These are phyloP conservation scores for Tricholoma flavovirens DNA, from an alignment of 768 basidiomycete genomes.

Conservation along the genomic window DNA sequence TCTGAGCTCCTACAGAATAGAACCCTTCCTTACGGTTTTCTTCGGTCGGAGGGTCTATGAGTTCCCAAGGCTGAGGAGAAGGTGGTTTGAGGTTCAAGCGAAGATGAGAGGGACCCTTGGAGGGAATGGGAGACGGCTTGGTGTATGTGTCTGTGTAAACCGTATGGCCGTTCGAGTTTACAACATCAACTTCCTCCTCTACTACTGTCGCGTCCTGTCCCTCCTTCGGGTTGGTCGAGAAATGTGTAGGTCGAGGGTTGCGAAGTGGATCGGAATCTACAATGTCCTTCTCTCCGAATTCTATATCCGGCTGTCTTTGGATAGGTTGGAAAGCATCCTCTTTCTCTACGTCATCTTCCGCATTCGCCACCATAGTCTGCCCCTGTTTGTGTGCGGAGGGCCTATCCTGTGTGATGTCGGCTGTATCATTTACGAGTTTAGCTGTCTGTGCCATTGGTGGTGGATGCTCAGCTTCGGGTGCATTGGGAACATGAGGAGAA, in stretches of 20 bases:
- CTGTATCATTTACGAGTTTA: not conserved
- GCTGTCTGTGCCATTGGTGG: not conserved
- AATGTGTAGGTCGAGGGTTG: slow-evolving; percentile 8
- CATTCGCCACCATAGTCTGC: slow-evolving; percentile 20
- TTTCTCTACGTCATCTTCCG: slow-evolving; percentile 5
- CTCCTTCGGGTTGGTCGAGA: slow-evolving; percentile 2
- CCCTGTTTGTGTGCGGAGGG: slow-evolving; percentile 12
- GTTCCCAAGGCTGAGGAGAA: slow-evolving; percentile 67
- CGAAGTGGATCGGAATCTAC: slow-evolving; percentile 2
- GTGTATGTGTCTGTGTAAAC: slow-evolving; percentile 21
- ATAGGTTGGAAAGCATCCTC: not conserved
- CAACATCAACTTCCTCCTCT: slow-evolving; percentile 19
- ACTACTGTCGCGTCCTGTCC: slow-evolving; percentile 12
- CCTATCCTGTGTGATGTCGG: not conserved
- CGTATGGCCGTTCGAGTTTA: slow-evolving; percentile 22
- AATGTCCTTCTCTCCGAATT: not conserved
- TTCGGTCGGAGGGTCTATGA: slow-evolving; percentile 41
- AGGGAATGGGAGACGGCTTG: slow-evolving; percentile 23
- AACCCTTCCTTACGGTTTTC: slow-evolving; percentile 34
- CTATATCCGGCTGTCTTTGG: not conserved
- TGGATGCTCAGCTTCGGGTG: not conserved
- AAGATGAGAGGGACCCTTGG: slow-evolving; percentile 38
- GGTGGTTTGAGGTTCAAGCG: slow-evolving; percentile 43
- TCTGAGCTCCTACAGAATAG: slow-evolving; percentile 39
- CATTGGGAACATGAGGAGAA: not conserved